These are phyloP conservation scores for Citrus sp. DNA, from an alignment of 345 rosid species.

Conservation along the genomic window DNA sequence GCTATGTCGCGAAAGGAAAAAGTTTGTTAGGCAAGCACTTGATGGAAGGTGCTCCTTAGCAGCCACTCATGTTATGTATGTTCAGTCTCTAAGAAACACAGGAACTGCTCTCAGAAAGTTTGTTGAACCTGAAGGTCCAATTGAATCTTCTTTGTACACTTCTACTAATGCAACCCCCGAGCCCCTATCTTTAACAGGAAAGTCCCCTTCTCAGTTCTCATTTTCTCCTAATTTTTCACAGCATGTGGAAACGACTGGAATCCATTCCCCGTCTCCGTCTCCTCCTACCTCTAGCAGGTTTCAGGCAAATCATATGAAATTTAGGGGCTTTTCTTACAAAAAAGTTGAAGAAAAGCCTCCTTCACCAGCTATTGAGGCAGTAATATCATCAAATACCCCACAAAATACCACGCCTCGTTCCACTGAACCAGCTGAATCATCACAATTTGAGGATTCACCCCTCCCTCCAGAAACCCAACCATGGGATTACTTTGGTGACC, in stretches of 20 bases:
- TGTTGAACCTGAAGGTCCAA: slow-evolving; percentile 73
- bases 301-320: slow-evolving; percentile 64
- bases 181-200: slow-evolving; percentile 56
- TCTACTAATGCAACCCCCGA: slow-evolving; percentile 80
- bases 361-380: slow-evolving; percentile 37
- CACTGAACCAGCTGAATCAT: slow-evolving; percentile 43
- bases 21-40: slow-evolving; percentile 79
- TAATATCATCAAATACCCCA: slow-evolving; percentile 53
- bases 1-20: slow-evolving; percentile 88
- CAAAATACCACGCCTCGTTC: slow-evolving; percentile 37
- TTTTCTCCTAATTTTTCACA: slow-evolving; percentile 57
- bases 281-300: slow-evolving; percentile 50
- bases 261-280: slow-evolving; percentile 59
- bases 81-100: slow-evolving; percentile 65
- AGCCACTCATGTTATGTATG: slow-evolving; percentile 67
- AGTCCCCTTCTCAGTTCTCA: slow-evolving; percentile 58
- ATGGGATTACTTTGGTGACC: slow-evolving; percentile 88
- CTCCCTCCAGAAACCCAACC: slow-evolving; percentile 51
- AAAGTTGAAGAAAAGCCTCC: slow-evolving; percentile 79
- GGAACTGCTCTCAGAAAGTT: slow-evolving; percentile 75
- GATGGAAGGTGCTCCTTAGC: slow-evolving; percentile 90
- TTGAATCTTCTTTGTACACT: slow-evolving; percentile 73
- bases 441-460: slow-evolving; percentile 46
- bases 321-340: slow-evolving; percentile 54
- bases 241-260: slow-evolving; percentile 39